These are phyloP conservation scores for Triangularia setosa DNA, from an alignment of 2,329 filamentous ascomycete species.

Conservation along the genomic window DNA sequence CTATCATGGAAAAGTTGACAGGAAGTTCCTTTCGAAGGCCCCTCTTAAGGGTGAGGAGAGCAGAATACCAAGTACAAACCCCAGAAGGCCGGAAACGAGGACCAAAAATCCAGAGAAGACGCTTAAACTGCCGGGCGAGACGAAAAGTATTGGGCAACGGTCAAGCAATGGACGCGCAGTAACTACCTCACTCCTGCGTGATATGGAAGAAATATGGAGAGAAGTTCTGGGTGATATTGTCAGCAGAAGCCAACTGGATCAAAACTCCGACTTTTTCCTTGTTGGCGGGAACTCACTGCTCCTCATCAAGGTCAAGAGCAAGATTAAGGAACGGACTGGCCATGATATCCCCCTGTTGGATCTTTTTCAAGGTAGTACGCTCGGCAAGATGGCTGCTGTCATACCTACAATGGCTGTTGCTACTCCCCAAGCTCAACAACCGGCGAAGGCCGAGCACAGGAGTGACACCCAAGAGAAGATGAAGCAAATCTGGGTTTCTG, in stretches of 20 bases:
- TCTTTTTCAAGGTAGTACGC: constrained; percentile 36
- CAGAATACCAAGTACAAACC: background rate
- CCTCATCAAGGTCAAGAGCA: constrained; percentile 35
- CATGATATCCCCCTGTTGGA: constrained; percentile 32
- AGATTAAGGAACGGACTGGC: constrained; percentile 32
- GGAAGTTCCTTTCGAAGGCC: constrained; percentile 24
- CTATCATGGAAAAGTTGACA: constrained; percentile 32
- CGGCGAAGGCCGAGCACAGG: background rate
- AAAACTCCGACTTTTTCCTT: constrained; percentile 37
- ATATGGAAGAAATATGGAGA: constrained; percentile 18
- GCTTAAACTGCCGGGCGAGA: background rate
- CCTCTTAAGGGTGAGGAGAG: background rate
- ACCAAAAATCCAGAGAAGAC: background rate
- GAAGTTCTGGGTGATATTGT: constrained; percentile 24
- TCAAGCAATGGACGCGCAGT: background rate
- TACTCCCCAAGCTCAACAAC: background rate
- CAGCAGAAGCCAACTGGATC: constrained; percentile 16
- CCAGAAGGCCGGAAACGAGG: background rate
- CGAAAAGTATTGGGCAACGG: background rate
- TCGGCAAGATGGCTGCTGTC: constrained; percentile 25
- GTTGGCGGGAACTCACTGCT: constrained; percentile 41
- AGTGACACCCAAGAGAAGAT: background rate
- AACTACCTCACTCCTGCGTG: background rate
- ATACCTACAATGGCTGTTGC: background rate
- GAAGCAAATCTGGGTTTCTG: constrained; percentile 19